These are phyloP conservation scores for Fusarium sp. DNA, from an alignment of 2,329 filamentous ascomycete genomes.

Conservation along the genomic window DNA sequence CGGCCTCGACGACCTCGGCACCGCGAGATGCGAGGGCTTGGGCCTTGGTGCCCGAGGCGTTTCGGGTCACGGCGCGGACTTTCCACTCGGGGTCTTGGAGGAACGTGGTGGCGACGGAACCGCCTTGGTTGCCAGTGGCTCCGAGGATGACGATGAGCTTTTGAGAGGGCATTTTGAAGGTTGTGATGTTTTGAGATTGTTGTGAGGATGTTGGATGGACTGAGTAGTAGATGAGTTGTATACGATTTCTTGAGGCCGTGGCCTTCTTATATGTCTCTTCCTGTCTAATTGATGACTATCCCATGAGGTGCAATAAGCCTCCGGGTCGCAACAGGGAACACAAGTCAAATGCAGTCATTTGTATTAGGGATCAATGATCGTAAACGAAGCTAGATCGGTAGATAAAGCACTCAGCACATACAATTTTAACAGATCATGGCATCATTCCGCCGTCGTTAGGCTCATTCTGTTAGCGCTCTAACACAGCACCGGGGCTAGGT, in stretches of 20 bases:
- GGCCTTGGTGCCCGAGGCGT: conserved; percentile 20
- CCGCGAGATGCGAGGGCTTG: conserved; percentile 10
- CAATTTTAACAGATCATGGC: background rate
- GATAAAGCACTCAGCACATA: background rate
- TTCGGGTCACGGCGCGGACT: conserved; percentile 29
- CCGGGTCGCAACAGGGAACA: background rate
- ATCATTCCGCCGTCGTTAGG: background rate
- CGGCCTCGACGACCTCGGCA: conserved; percentile 14
- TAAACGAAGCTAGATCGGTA: background rate
- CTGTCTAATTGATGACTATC: background rate
- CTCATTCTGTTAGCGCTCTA: background rate
- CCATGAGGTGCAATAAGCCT: background rate
- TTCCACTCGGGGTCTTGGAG: conserved; percentile 20
- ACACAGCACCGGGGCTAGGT: background rate
- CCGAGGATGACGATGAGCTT: conserved; percentile 33
- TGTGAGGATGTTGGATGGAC: background rate
- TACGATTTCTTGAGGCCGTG: background rate
- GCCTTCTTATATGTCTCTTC: background rate
- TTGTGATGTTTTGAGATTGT: background rate
- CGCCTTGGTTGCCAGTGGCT: conserved; percentile 37
- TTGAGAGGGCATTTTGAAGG: conserved; percentile 9
- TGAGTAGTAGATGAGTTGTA: background rate
- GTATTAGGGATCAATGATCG: background rate
- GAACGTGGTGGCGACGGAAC: conserved; percentile 17
- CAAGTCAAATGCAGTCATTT: background rate